A percentile compares a stretch with the other conserved stretches of the same genome.
Evolutionary conservation across 2,329 filamentous ascomycete genomes (phyloP).

Genomic region (Aspergillus melleus): DNA sequence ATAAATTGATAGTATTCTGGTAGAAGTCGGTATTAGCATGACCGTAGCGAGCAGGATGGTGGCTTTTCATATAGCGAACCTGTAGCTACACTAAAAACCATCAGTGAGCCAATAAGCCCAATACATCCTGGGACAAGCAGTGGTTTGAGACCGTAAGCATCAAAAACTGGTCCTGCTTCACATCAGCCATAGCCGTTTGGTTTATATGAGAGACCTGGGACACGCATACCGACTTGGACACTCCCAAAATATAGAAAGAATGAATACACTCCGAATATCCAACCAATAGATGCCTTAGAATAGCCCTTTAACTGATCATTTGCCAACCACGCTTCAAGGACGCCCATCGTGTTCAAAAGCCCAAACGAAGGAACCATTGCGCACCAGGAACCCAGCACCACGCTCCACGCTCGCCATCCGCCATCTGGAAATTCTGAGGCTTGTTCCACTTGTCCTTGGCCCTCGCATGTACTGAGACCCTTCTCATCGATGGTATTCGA

Average conservation of each 20-base stretch:
- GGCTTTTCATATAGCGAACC: not conserved
- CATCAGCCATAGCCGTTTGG: not conserved
- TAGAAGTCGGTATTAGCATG: not conserved
- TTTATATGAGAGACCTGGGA: not conserved
- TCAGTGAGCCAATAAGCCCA: not conserved
- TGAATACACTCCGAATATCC: not conserved
- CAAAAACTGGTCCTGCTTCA: not conserved
- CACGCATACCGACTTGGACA: not conserved
- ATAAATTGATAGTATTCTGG: not conserved
- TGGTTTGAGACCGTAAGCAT: conserved; percentile 8
- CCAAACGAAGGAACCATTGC: conserved; percentile 23
- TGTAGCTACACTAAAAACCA: not conserved
- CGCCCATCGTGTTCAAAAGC: not conserved
- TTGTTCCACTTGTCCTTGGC: too few relatives aligned
- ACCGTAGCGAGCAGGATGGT: too few relatives aligned
- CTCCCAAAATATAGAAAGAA: conserved; percentile 3
- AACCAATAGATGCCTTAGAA: conserved; percentile 1
- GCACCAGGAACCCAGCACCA: conserved; percentile 39
- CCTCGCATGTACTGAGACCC: too few relatives aligned
- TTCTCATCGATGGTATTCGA: too few relatives aligned
- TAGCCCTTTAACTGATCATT: not conserved
- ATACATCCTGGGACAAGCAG: conserved; percentile 30
- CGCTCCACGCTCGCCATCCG: conserved; percentile 35
- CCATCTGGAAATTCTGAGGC: not conserved
- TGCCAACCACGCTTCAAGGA: not conserved